Base-by-base conservation (phyloP, 352 stramenopile genomes). In the Peronospora tabacina region DNA sequence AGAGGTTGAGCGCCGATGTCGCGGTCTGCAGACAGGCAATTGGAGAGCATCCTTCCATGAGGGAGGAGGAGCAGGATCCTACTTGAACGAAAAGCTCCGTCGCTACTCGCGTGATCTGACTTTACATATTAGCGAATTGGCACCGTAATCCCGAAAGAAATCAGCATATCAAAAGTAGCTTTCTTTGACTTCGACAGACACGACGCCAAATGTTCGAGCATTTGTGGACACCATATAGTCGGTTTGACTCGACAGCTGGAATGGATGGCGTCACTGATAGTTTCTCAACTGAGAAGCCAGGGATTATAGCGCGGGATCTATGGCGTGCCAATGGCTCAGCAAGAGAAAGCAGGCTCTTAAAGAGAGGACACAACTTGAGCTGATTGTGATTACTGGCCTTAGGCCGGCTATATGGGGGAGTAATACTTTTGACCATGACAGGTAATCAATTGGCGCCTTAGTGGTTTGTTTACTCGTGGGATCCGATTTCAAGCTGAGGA, bases 181-280 rank as follows among this genome's bases (percentile, higher is more conserved):
- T 41, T 39, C 22, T 6, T 5, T 32, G 42, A 36, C 34, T 40
- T 41, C 28, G 49, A 58, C n/a, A 44, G 7, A 16, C 37, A 50
- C 22, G 29, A 41, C 34, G 51, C 50, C 41, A 62, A 50, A 58
- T 50, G 37, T 22, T 29, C 26, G 47, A 52, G 37, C 20, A 56
- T 61, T 63, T 30, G 49, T 54, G 49, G 55, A 61, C 54, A 56
- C 54, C 44, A 68, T 58, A 58, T 52, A 68, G 60, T 62, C 60
- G 55, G 60, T 65, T 61, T 62, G 32, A 32, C 37, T 34, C 40
- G 16, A 46, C 34, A 26, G 43, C 26, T 32, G 13, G 15, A 41
- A 56, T 19, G 30, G 34, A 56, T 55, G 50, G 32, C 42, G 56
- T 47, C 15, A 49, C 50, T 35, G 40, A 17, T 28, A 22, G 41